phyloP scores from a whole-genome alignment of 140 eudicot genomes.

The Senecio squalidus region DNA sequence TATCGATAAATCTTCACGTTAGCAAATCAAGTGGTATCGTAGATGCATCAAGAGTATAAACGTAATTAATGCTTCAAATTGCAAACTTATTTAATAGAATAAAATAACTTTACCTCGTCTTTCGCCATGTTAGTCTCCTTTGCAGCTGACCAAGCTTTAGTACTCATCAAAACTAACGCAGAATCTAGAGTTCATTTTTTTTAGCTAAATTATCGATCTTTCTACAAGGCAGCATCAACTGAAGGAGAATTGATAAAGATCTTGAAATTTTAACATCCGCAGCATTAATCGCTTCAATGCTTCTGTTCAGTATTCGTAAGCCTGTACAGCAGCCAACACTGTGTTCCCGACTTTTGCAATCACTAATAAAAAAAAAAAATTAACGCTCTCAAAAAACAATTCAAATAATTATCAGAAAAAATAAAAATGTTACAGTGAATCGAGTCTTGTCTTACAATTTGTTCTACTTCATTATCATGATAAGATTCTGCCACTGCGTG shows the following conservation, averaged over 20 bases:
- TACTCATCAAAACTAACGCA: constrained; percentile 52
- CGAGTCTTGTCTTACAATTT: constrained; percentile 59
- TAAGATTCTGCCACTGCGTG: constrained; percentile 83
- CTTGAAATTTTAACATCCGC: constrained; percentile 81
- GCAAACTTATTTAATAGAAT: background rate
- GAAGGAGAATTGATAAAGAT: constrained; percentile 82
- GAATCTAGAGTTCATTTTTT: constrained; percentile 77
- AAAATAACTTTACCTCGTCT: constrained; percentile 55
- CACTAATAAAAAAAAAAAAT: no score
- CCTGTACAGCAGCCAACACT: constrained; percentile 71
- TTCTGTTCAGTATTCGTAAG: constrained; percentile 70
- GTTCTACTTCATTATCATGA: constrained; percentile 70
- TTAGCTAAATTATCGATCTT: constrained; percentile 73
- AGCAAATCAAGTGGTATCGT: no score
- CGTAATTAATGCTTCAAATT: no score
- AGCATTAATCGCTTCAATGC: constrained; percentile 64
- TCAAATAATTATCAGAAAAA: background rate
- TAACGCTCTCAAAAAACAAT: background rate
- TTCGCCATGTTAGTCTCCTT: constrained; percentile 63
- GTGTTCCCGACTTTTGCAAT: constrained; percentile 54
- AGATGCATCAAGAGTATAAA: no score
- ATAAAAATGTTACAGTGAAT: background rate
- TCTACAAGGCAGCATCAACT: constrained; percentile 66
- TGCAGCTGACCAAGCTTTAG: constrained; percentile 92
- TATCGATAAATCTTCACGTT: no score